Evolutionary conservation across 352 stramenopile species (phyloP).

Genomic region (Lagenidium giganteum): DNA sequence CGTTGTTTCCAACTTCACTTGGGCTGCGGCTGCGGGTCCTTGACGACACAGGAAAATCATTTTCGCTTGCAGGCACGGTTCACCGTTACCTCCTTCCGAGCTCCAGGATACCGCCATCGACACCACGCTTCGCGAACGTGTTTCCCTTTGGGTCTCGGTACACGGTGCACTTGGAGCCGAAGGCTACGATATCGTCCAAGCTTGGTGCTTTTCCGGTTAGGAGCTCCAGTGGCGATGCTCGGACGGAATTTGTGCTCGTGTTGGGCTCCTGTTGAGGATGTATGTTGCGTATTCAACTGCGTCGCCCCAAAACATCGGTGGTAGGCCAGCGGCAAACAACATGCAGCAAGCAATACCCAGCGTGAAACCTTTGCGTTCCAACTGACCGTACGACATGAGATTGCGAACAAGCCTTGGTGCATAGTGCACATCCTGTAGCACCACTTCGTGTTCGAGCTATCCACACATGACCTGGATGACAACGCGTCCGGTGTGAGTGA

Average conservation of each 20-base stretch:
- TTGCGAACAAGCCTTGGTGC: background rate
- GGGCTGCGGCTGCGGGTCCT: too few relatives aligned
- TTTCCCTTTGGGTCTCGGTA: slow-evolving; percentile 12
- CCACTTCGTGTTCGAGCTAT: background rate
- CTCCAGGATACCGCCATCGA: slow-evolving; percentile 7
- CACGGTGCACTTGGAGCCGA: slow-evolving; percentile 13
- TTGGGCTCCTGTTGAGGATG: slow-evolving; percentile 21
- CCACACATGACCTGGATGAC: background rate
- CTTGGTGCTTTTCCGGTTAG: background rate
- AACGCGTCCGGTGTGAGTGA: background rate
- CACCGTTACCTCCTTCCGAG: too few relatives aligned
- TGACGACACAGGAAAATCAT: too few relatives aligned
- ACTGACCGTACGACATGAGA: slow-evolving; percentile 2
- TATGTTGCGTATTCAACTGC: slow-evolving; percentile 20
- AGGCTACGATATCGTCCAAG: slow-evolving; percentile 6
- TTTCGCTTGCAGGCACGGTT: too few relatives aligned
- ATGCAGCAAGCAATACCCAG: slow-evolving; percentile 17
- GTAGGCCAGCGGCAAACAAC: slow-evolving; percentile 19
- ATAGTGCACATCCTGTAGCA: background rate
- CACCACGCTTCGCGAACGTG: background rate
- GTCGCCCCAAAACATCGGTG: slow-evolving; percentile 18
- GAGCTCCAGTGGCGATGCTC: slow-evolving; percentile 10
- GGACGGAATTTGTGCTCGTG: slow-evolving; percentile 3
- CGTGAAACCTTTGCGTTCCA: background rate
- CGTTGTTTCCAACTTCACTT: too few relatives aligned